Evolutionary conservation across 768 basidiomycete genomes (phyloP), one percentile per base, ranked within the genome.

Genomic region (Boletus fagicola): DNA sequence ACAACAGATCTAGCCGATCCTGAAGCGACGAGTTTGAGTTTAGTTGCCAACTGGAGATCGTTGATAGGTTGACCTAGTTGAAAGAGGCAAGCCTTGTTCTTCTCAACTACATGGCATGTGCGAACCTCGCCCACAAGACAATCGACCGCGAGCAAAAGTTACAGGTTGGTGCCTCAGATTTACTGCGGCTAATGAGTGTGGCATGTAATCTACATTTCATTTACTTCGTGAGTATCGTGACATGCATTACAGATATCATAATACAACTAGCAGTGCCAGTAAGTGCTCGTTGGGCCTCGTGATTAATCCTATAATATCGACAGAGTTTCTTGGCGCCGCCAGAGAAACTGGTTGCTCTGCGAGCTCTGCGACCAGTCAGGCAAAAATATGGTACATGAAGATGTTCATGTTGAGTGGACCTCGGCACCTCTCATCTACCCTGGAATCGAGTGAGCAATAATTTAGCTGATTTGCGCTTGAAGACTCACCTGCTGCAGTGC

Each of bases 401-500:
- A 47, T 28, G 20, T 42, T 53, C 49, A 55, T n/a, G 30, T 46
- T 6, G 35, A 35, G 49, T 18, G 55, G n/a, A 40, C 46, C 16
- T 49, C 38, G 20, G 44, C n/a, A 11, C 20, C 11, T 51, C 54
- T 71, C 51, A 65, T 61, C 18, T 69, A 46, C 49, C 52, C 69
- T 72, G 31, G 5, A 35, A 35, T 36, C 24, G 11, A 18, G 12
- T 55, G 38, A 64, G 56, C 28, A 45, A 35, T 13, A 1, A 36
- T n/a, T n/a, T 18, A 13, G 18, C 18, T 28, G 36, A 39, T 12
- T 56, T 8, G 56, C 22, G 31, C 33, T 9, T 8, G 16, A 46
- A 30, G 42, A 59, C 72, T 58, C 20, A 63, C 71, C 56, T 63
- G 58, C 22, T 57, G 62, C 20, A 44, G n/a, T 10, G 15, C 26